These are phyloP conservation scores for Populus euphratica DNA, from an alignment of 345 rosid genomes.

Conservation along the genomic window DNA sequence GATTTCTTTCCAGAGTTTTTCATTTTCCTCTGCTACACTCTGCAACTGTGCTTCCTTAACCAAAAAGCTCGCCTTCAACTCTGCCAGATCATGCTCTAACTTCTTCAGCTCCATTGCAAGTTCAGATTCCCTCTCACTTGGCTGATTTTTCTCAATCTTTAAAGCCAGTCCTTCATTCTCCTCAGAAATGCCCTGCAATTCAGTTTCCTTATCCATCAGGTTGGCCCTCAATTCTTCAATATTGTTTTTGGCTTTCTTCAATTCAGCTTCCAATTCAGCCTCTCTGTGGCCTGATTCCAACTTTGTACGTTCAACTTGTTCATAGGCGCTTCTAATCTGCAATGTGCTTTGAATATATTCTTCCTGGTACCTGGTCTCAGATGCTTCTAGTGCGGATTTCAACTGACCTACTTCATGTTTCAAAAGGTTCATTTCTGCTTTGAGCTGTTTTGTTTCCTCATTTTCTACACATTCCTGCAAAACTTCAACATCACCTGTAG, in stretches of 20 bases:
- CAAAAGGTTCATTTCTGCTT: slow-evolving; percentile 49
- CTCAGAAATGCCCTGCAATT: slow-evolving; percentile 64
- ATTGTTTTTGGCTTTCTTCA: slow-evolving; percentile 42
- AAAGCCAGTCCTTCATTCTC: slow-evolving; percentile 63
- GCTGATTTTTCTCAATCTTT: slow-evolving; percentile 37
- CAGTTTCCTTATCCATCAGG: slow-evolving; percentile 87
- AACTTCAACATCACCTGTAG: slow-evolving; percentile 21
- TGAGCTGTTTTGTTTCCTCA: slow-evolving; percentile 38
- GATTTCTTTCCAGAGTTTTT: slow-evolving; percentile 45
- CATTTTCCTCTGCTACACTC: slow-evolving; percentile 43
- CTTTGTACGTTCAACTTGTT: slow-evolving; percentile 56
- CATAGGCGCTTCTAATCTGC: slow-evolving; percentile 75
- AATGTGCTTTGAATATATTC: slow-evolving; percentile 68
- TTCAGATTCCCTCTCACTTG: slow-evolving; percentile 28
- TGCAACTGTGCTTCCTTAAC: slow-evolving; percentile 56
- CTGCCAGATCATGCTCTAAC: slow-evolving; percentile 41
- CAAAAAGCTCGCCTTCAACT: slow-evolving; percentile 45
- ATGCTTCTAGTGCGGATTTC: slow-evolving; percentile 51
- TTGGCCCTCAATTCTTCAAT: slow-evolving; percentile 70
- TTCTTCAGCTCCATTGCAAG: slow-evolving; percentile 39
- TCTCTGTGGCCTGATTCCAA: slow-evolving; percentile 39
- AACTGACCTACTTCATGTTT: slow-evolving; percentile 54
- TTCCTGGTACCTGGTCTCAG: slow-evolving; percentile 45
- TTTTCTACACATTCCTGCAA: slow-evolving; percentile 25
- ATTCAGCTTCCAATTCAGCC: slow-evolving; percentile 57